Evolutionary conservation across 495 filamentous ascomycete genomes (phyloP).

Genomic region (Pseudomonodictys pantanalensis): DNA sequence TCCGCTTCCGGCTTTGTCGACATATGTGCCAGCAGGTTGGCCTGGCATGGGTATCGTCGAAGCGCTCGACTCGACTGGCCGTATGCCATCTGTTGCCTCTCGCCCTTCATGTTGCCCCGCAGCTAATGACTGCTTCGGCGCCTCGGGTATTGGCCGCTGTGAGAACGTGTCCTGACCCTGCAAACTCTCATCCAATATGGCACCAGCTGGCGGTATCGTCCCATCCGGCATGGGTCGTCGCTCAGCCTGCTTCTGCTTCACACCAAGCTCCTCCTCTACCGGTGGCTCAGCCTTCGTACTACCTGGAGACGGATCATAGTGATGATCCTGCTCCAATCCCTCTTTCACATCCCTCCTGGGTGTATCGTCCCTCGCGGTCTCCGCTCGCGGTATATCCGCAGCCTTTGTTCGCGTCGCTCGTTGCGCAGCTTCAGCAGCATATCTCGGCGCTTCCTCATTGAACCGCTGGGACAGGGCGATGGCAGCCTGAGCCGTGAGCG

Average conservation of each 20-base stretch:
- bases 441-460: constrained; percentile 45
- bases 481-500: constrained; percentile 62
- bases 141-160: constrained; percentile 25
- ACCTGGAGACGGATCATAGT: constrained; percentile 40
- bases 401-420: constrained; percentile 27
- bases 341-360: constrained; percentile 22
- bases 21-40: constrained; percentile 27
- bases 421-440: constrained; percentile 28
- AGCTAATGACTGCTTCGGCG: constrained; percentile 31
- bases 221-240: constrained; percentile 47
- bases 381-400: constrained; percentile 27
- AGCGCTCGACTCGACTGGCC: constrained; percentile 35
- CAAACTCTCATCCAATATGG: neutral
- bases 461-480: constrained; percentile 57
- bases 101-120: constrained; percentile 2
- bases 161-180: constrained; percentile 31
- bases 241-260: constrained; percentile 47
- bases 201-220: constrained; percentile 39
- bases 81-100: constrained; percentile 23
- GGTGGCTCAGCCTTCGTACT: constrained; percentile 36
- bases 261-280: constrained; percentile 37
- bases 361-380: constrained; percentile 25
- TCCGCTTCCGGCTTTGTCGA: constrained; percentile 45
- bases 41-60: constrained; percentile 36
- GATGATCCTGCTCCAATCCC: constrained; percentile 47